These are phyloP conservation scores for Trichophyton simii DNA, from an alignment of 2,329 filamentous ascomycete species.

Conservation along the genomic window DNA sequence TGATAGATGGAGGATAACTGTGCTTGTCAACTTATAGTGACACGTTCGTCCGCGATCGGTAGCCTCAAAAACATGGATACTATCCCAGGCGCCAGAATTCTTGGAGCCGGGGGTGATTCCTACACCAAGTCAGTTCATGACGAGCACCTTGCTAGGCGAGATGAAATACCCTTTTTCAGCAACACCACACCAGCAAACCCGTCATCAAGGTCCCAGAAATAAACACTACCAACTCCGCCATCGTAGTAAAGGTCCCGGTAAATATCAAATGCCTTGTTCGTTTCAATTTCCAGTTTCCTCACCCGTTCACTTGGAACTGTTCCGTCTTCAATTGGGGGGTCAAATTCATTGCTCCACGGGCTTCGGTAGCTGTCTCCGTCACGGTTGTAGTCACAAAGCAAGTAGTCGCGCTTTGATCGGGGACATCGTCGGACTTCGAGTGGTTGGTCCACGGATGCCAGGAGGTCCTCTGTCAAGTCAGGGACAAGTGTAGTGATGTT, in stretches of 20 bases:
- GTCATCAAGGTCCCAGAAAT: constrained; percentile 97
- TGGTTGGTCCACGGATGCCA: constrained; percentile 94
- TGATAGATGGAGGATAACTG: constrained; percentile 81
- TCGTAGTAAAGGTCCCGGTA: constrained; percentile 91
- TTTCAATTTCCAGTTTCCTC: constrained; percentile 81
- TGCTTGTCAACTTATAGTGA: constrained; percentile 96
- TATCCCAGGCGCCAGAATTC: constrained; percentile 84
- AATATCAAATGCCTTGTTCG: constrained; percentile 93
- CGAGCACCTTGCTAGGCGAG: background rate
- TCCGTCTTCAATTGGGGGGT: constrained; percentile 77
- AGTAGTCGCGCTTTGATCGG: constrained; percentile 83
- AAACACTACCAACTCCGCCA: constrained; percentile 88
- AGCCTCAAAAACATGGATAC: constrained; percentile 96
- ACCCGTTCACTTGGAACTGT: constrained; percentile 83
- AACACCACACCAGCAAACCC: constrained; percentile 93
- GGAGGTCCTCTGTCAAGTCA: constrained; percentile 89
- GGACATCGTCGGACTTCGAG: constrained; percentile 75
- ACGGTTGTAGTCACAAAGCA: constrained; percentile 98
- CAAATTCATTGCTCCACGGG: constrained; percentile 98
- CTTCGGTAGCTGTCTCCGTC: constrained; percentile 96
- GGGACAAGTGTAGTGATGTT: constrained; percentile 79
- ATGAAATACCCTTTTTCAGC: constrained; percentile 69
- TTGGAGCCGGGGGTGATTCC: constrained; percentile 55
- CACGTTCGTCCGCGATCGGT: constrained; percentile 82
- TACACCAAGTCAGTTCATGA: constrained; percentile 11